Conservation (phyloP, 495 filamentous ascomycete genomes). For the Mytilinidion resinicola region DNA sequence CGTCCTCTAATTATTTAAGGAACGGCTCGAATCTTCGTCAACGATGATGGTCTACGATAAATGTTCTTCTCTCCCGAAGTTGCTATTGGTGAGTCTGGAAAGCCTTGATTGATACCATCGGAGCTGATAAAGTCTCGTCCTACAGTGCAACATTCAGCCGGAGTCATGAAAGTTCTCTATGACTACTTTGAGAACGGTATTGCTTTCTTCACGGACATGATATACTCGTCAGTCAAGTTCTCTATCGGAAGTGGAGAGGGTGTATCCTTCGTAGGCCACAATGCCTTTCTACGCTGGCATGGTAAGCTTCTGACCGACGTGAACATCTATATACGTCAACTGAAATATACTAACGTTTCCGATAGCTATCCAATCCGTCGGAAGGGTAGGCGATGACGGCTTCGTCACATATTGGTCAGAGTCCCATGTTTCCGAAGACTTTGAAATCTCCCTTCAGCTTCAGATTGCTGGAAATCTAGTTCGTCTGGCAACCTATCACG, state of each 20-base stretch:
- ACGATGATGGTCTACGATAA: conserved; percentile 44
- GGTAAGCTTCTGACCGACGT: no score
- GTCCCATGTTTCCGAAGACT: conserved; percentile 74
- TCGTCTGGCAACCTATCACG: conserved; percentile 65
- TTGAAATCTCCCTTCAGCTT: conserved; percentile 77
- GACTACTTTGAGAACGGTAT: conserved; percentile 49
- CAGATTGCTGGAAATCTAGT: conserved; percentile 68
- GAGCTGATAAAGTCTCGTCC: no score
- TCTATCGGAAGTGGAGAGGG: conserved; percentile 74
- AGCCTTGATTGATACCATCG: no score
- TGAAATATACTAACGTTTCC: no score
- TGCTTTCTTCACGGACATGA: conserved; percentile 79
- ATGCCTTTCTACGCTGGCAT: conserved; percentile 70
- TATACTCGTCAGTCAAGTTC: conserved; percentile 70
- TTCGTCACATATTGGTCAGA: conserved; percentile 63
- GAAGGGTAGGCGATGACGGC: conserved; percentile 30
- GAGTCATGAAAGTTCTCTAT: conserved; percentile 44
- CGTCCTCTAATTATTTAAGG: no score
- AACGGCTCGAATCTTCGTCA: conserved; percentile 46
- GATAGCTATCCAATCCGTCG: conserved; percentile 55
- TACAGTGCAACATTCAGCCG: conserved; percentile 45
- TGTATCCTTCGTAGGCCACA: conserved; percentile 60
- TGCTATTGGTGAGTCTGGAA: no score
- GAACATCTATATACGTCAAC: no score
- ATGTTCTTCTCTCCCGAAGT: no score